phyloP scores from a whole-genome alignment of 1,139 yeast species.

The Geotrichum reessii region DNA sequence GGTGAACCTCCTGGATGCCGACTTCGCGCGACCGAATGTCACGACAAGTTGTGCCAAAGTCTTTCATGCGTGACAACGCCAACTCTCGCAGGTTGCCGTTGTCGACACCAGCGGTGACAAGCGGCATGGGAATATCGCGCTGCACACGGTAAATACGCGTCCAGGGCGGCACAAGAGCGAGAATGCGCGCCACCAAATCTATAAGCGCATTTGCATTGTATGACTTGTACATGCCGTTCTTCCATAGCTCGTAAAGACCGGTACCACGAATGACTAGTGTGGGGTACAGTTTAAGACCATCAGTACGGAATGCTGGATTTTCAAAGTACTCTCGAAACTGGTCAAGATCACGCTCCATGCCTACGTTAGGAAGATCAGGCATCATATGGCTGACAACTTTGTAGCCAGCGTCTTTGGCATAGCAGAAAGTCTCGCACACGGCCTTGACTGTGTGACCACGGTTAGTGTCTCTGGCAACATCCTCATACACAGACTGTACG shows the following conservation, averaged over 20 bases:
- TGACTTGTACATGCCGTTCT: constrained; percentile 87
- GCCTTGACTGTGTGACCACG: constrained; percentile 97
- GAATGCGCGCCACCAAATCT: constrained; percentile 88
- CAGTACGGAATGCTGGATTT: constrained; percentile 94
- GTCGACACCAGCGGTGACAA: constrained; percentile 96
- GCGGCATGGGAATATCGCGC: constrained; percentile 98
- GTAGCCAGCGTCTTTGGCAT: constrained; percentile 96
- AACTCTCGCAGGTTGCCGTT: constrained; percentile 94
- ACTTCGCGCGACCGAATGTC: constrained; percentile 99
- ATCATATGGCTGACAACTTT: constrained; percentile 98
- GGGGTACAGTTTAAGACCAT: constrained; percentile 91
- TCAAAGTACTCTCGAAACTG: constrained; percentile 95
- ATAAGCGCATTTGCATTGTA: constrained; percentile 92
- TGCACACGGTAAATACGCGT: constrained; percentile 97
- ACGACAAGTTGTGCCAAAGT: constrained; percentile 91
- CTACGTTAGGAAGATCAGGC: constrained; percentile 98
- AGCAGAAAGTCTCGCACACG: constrained; percentile 91
- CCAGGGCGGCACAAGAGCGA: constrained; percentile 98
- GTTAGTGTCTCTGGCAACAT: constrained; percentile 96
- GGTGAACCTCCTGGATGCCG: constrained; percentile 97
- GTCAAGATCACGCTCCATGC: constrained; percentile 95
- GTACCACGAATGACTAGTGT: constrained; percentile 97
- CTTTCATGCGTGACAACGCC: constrained; percentile 96
- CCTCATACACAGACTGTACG: constrained; percentile 95
- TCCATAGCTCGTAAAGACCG: constrained; percentile 95